These are phyloP conservation scores for Pichia pseudocactophila DNA, from an alignment of 805 yeast species.

Conservation along the genomic window DNA sequence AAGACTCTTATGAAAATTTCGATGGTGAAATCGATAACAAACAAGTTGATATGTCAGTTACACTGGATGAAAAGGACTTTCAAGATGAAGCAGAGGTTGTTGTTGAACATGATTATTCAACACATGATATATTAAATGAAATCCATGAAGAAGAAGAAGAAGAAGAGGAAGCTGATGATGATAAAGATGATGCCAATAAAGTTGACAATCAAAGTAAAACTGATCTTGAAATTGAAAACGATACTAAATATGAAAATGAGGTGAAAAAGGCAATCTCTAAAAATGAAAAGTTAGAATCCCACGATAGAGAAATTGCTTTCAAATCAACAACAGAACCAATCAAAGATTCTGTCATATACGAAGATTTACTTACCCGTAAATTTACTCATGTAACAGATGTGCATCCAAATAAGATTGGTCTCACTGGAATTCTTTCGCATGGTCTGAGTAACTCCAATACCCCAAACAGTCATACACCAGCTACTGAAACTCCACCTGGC, in stretches of 20 bases:
- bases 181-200: neutral
- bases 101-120: conserved; percentile 1
- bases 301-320: conserved; percentile 24
- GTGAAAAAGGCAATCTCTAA: conserved; percentile 6
- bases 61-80: conserved; percentile 5
- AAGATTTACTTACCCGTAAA: conserved; percentile 7
- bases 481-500: neutral
- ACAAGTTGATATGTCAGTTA: conserved; percentile 4
- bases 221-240: conserved; percentile 31
- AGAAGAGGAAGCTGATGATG: neutral
- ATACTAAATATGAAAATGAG: conserved; percentile 23
- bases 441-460: neutral
- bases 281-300: conserved; percentile 31
- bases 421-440: neutral
- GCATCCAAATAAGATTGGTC: neutral
- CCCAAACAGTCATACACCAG: neutral
- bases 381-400: neutral
- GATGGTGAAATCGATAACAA: conserved; percentile 4
- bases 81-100: conserved; percentile 1
- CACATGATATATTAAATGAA: neutral
- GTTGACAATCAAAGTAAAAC: no score
- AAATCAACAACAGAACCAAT: conserved; percentile 9
- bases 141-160: conserved; percentile 7
- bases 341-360: conserved; percentile 11
- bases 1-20: conserved; percentile 7